Evolutionary conservation across 1,284 basidiomycete species (phyloP).

Genomic region (Malassezia equina): DNA sequence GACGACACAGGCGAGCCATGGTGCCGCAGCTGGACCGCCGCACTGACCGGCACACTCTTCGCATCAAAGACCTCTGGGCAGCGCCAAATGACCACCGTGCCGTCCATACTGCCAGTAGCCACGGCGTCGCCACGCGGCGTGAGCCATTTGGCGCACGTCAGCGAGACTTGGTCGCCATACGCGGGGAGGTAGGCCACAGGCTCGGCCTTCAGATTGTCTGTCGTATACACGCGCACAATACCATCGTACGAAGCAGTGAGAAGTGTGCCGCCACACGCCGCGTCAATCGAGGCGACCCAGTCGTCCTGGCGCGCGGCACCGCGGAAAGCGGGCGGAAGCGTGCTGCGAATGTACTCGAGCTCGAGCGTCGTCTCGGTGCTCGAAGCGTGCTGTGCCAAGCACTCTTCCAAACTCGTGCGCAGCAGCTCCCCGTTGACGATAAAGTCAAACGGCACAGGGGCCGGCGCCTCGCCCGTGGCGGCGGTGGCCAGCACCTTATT

Average conservation of each 20-base stretch:
- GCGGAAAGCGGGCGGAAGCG: conserved; percentile 77
- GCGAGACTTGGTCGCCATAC: conserved; percentile 49
- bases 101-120: conserved; percentile 72
- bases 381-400: conserved; percentile 62
- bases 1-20: conserved; percentile 25
- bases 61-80: not conserved
- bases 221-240: conserved; percentile 30
- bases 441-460: conserved; percentile 84
- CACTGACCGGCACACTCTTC: conserved; percentile 4
- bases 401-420: conserved; percentile 63
- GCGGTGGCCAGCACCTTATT: conserved; percentile 77
- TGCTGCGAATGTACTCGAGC: conserved; percentile 84
- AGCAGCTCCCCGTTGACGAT: conserved; percentile 72
- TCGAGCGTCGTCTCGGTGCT: conserved; percentile 73
- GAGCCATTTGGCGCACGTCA: conserved; percentile 63
- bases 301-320: conserved; percentile 76
- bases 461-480: not conserved
- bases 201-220: conserved; percentile 16
- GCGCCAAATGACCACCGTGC: conserved; percentile 52
- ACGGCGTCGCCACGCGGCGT: conserved; percentile 34
- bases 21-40: conserved; percentile 19
- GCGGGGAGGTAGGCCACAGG: conserved; percentile 24
- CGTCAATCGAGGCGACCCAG: conserved; percentile 79
- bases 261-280: conserved; percentile 57
- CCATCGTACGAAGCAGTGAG: conserved; percentile 49